Evolutionary conservation across 148 eudicot genomes (phyloP).

Genomic region (Cornus florida): DNA sequence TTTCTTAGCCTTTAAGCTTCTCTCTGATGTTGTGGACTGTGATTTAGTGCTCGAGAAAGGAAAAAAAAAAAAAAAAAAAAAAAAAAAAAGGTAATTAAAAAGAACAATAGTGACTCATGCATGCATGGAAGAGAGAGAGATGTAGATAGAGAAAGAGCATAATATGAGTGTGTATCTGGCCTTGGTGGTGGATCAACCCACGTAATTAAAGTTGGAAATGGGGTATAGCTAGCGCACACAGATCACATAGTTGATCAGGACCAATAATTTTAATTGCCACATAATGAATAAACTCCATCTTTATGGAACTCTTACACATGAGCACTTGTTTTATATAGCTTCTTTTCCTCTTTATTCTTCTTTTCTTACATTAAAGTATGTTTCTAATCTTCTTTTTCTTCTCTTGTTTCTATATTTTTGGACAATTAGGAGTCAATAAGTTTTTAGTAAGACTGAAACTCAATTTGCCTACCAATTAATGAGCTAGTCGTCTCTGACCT

Average conservation of each 20-base stretch:
- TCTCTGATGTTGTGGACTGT: conserved; percentile 18
- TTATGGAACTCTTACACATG: not conserved
- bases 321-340: too few relatives aligned
- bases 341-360: too few relatives aligned
- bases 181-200: not conserved
- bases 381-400: too few relatives aligned
- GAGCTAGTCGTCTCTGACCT: too few relatives aligned
- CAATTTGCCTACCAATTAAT: too few relatives aligned
- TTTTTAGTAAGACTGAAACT: too few relatives aligned
- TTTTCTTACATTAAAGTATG: too few relatives aligned
- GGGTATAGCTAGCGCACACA: not conserved
- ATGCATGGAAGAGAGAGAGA: conserved; percentile 48
- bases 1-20: conserved; percentile 32
- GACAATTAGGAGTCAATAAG: too few relatives aligned
- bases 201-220: not conserved
- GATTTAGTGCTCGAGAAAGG: conserved; percentile 24
- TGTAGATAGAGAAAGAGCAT: conserved; percentile 6
- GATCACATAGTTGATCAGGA: not conserved
- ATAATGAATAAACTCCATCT: not conserved
- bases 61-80: conserved; percentile 2
- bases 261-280: not conserved
- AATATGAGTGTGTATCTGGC: not conserved
- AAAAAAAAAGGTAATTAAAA: too few relatives aligned
- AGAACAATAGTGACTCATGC: conserved; percentile 23
- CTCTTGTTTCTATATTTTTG: too few relatives aligned